Base-by-base conservation (phyloP, 2,329 filamentous ascomycete species). In the Cladophialophora exuberans region DNA sequence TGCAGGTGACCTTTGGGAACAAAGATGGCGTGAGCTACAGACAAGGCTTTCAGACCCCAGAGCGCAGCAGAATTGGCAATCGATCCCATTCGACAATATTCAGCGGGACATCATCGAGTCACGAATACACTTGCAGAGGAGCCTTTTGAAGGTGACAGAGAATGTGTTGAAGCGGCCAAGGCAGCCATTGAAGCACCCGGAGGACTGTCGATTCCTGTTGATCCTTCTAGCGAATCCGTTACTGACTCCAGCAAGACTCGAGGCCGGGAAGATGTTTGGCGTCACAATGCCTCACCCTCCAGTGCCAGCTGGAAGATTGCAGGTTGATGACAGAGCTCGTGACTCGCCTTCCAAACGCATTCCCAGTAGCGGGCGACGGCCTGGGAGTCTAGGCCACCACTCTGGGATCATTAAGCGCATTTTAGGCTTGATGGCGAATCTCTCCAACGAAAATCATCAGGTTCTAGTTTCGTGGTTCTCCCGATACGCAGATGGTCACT, bases 321-420 rank as follows among this genome's bases (percentile, higher is more conserved):
- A 51, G 26, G 18, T 25, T 30, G 54, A 43, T 25, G 59, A 50
- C 7, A 62, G 52, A 44, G 63, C 43, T 36, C 65, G 31, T 28
- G 63, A 20, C 41, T 63, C 41, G 54, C 61, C 44, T n/a, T 20
- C 56, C 9, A 64, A 52, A 57, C 51, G 53, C 42, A 25, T 41
- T 15, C 46, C 48, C 39, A 57, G 56, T 43, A 54, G 36, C 62
- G 25, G 50, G 60, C 35, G 61, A 54, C 67, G 67, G 15, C 66
- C 65, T 38, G 68, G 71, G 15, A 72, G 72, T 15, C 78, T 82
- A 22, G 86, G 86, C 1, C 83, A 89, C 56, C 88, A 96, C 70
- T 91, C 89, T 2, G 88, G 87, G 3, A 87, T 96, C 49, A 83
- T 95, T 64, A 96, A 96, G 70, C 83, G 92, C 31, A 85, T 95